phyloP scores from a whole-genome alignment of 2,329 filamentous ascomycete genomes.

The Calonectria henricotiae region DNA sequence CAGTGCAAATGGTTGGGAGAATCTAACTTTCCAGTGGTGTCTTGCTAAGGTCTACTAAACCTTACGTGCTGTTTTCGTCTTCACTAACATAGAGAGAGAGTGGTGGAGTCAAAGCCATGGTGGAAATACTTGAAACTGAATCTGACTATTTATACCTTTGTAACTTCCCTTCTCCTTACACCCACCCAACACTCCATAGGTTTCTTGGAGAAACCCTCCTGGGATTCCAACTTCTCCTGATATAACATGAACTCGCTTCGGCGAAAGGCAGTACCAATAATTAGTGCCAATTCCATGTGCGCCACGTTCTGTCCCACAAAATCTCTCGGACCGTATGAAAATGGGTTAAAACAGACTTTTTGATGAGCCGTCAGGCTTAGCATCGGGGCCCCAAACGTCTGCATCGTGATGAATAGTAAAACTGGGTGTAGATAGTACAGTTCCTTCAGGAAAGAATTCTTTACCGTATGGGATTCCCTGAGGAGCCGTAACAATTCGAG shows the following conservation, averaged over 20 bases:
- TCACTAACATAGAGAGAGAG: too few relatives aligned
- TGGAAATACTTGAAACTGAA: not conserved
- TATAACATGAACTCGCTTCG: conserved; percentile 35
- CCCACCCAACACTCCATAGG: conserved; percentile 40
- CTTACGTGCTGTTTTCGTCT: too few relatives aligned
- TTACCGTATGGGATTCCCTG: conserved; percentile 32
- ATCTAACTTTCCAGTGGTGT: too few relatives aligned
- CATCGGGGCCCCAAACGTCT: conserved; percentile 35
- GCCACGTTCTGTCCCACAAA: conserved; percentile 41
- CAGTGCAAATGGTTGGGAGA: too few relatives aligned
- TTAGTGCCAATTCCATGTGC: conserved; percentile 39
- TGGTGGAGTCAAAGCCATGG: too few relatives aligned
- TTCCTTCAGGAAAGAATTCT: conserved; percentile 39
- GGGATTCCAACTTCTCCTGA: conserved; percentile 34
- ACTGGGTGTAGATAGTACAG: conserved; percentile 36
- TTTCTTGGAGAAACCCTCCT: conserved; percentile 41
- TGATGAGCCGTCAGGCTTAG: conserved; percentile 30
- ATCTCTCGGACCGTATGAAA: conserved; percentile 37
- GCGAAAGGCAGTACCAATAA: conserved; percentile 34
- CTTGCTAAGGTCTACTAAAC: too few relatives aligned
- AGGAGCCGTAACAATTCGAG: conserved; percentile 35
- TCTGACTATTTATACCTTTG: not conserved
- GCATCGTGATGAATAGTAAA: conserved; percentile 40
- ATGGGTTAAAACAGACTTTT: conserved; percentile 40
- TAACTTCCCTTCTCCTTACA: conserved; percentile 31